These are phyloP conservation scores for Botrytis paeoniae DNA, from an alignment of 2,329 filamentous ascomycete genomes.

Conservation along the genomic window DNA sequence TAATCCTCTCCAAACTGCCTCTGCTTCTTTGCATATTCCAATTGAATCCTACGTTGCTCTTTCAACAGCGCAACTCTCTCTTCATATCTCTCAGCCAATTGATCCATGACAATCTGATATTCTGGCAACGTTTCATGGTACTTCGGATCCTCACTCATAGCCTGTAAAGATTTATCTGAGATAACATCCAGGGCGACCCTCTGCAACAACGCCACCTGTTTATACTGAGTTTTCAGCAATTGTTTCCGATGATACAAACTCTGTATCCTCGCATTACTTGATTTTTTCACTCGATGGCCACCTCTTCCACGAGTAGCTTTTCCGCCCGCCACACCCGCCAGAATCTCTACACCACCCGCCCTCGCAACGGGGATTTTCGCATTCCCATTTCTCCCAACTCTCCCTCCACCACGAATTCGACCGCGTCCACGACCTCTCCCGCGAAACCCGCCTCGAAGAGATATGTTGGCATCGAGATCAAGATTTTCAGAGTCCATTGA, in stretches of 20 bases:
- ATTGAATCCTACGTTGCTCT: constrained; percentile 17
- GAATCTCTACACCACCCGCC: not conserved
- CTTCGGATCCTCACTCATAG: constrained; percentile 27
- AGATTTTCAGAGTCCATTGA: constrained; percentile 10
- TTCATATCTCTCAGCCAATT: constrained; percentile 26
- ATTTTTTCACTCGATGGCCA: constrained; percentile 33
- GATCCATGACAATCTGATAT: constrained; percentile 28
- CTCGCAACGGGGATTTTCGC: not conserved
- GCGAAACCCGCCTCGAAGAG: constrained; percentile 25
- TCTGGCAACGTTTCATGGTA: constrained; percentile 35
- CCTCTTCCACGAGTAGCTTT: constrained; percentile 27
- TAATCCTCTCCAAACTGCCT: constrained; percentile 23
- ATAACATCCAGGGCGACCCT: constrained; percentile 30
- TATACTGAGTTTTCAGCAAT: constrained; percentile 33
- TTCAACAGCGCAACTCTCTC: constrained; percentile 24
- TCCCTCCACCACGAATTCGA: constrained; percentile 26
- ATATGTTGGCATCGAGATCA: constrained; percentile 8
- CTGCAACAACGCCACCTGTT: constrained; percentile 30
- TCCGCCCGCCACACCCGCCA: constrained; percentile 19
- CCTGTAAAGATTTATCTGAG: constrained; percentile 33
- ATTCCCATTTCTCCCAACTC: constrained; percentile 22
- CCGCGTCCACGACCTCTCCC: constrained; percentile 32
- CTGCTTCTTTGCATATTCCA: constrained; percentile 21
- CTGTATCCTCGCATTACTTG: constrained; percentile 33
- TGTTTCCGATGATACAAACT: constrained; percentile 33